phyloP scores from a whole-genome alignment of 1,139 yeast genomes.

The Geotrichum bryndzae region DNA sequence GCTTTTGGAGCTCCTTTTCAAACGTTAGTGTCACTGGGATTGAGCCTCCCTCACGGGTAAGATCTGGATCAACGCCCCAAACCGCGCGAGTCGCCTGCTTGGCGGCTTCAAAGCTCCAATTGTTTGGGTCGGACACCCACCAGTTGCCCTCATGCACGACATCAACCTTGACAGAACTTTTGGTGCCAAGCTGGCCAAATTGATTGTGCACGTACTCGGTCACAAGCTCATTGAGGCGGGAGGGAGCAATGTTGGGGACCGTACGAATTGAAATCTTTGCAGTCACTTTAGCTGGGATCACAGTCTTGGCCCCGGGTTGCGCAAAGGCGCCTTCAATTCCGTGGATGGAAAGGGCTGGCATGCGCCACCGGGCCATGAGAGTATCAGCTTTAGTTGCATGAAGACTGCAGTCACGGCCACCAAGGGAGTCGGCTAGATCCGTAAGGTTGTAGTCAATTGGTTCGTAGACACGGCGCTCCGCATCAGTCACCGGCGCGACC shows the following conservation, averaged over 20 bases:
- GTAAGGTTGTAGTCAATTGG: conserved; percentile 75
- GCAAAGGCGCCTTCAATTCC: conserved; percentile 98
- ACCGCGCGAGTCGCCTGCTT: conserved; percentile 88
- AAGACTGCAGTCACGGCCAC: conserved; percentile 67
- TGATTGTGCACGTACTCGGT: conserved; percentile 58
- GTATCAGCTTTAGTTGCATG: conserved; percentile 67
- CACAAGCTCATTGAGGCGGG: conserved; percentile 70
- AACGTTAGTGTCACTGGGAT: conserved; percentile 93
- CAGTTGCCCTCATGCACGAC: conserved; percentile 90
- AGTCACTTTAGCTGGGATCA: conserved; percentile 86
- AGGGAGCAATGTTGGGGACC: conserved; percentile 82
- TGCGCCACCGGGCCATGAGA: conserved; percentile 97
- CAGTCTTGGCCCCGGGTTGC: conserved; percentile 94
- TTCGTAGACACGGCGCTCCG: conserved; percentile 74
- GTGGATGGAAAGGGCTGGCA: conserved; percentile 89
- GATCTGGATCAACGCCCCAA: conserved; percentile 91
- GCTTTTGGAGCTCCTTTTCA: conserved; percentile 77
- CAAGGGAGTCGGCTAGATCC: conserved; percentile 83
- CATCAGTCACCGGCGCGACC: conserved; percentile 84
- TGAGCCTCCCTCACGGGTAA: conserved; percentile 97
- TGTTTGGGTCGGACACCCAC: conserved; percentile 94
- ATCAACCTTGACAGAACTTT: conserved; percentile 65
- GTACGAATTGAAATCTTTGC: conserved; percentile 97
- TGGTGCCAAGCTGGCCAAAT: conserved; percentile 64
- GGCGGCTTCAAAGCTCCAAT: conserved; percentile 90